Conservation (phyloP, 2,329 filamentous ascomycete genomes). For the Hymenoscyphus fraxineus region DNA sequence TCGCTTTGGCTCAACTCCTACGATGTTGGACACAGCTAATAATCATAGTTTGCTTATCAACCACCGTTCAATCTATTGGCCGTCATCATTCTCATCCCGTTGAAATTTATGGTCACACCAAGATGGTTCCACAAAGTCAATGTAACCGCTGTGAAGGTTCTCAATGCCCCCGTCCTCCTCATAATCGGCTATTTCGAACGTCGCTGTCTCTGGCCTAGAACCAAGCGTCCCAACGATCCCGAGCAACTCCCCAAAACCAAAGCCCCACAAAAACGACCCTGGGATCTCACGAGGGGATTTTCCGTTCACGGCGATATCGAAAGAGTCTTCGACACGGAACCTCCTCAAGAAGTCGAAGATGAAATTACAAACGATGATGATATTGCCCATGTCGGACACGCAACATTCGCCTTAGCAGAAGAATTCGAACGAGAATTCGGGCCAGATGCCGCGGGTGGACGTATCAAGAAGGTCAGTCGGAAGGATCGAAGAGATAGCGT, state of each 20-base stretch:
- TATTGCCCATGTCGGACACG: conserved; percentile 6
- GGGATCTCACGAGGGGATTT: conserved; percentile 31
- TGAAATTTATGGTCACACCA: conserved; percentile 73
- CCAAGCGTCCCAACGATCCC: conserved; percentile 20
- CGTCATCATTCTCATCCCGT: conserved; percentile 67
- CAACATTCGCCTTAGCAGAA: conserved; percentile 17
- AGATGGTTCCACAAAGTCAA: conserved; percentile 92
- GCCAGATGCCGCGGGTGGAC: conserved; percentile 7
- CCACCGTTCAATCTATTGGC: conserved; percentile 82
- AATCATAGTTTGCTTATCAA: conserved; percentile 39
- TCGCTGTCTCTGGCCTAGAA: conserved; percentile 56
- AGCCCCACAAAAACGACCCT: conserved; percentile 16
- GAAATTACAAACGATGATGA: conserved; percentile 25
- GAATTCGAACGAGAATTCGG: conserved; percentile 24
- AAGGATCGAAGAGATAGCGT: conserved; percentile 29
- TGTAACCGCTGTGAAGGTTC: conserved; percentile 66
- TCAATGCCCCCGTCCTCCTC: conserved; percentile 73
- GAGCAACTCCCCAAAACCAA: conserved; percentile 19
- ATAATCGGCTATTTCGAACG: conserved; percentile 69
- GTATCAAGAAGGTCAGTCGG: conserved; percentile 11
- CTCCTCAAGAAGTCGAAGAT: conserved; percentile 26
- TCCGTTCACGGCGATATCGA: conserved; percentile 33
- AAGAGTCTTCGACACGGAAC: conserved; percentile 33
- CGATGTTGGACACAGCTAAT: background rate
- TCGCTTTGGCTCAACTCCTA: no score